These are phyloP conservation scores for Penicillium chermesinum DNA, from an alignment of 495 filamentous ascomycete species.

Conservation along the genomic window DNA sequence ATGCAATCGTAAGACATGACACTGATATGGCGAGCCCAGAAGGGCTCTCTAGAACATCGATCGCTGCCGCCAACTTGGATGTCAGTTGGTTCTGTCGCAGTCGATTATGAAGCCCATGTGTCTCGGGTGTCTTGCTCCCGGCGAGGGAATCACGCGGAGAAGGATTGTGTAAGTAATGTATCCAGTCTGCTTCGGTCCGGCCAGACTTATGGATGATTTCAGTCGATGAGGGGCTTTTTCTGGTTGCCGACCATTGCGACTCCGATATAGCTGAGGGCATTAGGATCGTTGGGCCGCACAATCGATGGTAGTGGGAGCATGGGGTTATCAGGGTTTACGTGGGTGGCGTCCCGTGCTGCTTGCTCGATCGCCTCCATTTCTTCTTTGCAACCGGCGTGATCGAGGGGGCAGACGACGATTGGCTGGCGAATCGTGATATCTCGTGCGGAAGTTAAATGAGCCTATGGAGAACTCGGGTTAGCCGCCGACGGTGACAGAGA, in stretches of 20 bases:
- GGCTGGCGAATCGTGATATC: constrained; percentile 89
- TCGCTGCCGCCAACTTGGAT: neutral
- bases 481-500: neutral
- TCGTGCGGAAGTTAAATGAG: constrained; percentile 80
- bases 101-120: constrained; percentile 2
- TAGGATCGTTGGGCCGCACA: constrained; percentile 67
- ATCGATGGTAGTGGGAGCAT: constrained; percentile 81
- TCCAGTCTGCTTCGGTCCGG: neutral
- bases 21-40: constrained; percentile 8
- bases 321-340: constrained; percentile 81
- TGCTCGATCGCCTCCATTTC: constrained; percentile 98
- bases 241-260: constrained; percentile 79
- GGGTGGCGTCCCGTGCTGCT: constrained; percentile 84
- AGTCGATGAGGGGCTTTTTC: constrained; percentile 90
- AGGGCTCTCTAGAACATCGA: constrained; percentile 1
- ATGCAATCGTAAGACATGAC: constrained; percentile 43
- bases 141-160: neutral
- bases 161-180: neutral
- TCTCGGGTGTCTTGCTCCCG: neutral
- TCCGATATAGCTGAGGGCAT: constrained; percentile 71
- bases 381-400: constrained; percentile 92
- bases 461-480: constrained; percentile 46
- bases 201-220: constrained; percentile 8
- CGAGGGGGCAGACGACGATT: constrained; percentile 93
- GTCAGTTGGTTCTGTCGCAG: neutral